These are phyloP conservation scores for Phaffia rhodozyma DNA, from an alignment of 1,284 basidiomycete species.

Conservation along the genomic window DNA sequence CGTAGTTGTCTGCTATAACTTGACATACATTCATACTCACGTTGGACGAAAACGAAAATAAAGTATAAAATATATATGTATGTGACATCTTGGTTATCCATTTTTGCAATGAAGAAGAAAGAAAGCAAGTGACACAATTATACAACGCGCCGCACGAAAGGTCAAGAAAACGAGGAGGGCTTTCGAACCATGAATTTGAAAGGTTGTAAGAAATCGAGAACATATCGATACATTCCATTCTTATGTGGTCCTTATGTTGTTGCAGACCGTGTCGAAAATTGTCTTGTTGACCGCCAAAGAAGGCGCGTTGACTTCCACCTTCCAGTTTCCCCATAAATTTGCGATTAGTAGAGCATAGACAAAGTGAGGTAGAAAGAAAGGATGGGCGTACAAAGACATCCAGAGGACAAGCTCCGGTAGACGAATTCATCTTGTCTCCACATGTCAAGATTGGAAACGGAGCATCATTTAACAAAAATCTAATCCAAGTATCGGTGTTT, in stretches of 20 bases:
- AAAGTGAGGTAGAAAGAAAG: background rate
- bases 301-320: slow-evolving; percentile 4
- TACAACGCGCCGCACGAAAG: too few species aligned
- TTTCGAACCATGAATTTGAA: too few species aligned
- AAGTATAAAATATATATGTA: too few species aligned
- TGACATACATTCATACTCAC: too few species aligned
- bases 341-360: too few species aligned
- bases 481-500: slow-evolving; percentile 24
- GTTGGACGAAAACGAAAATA: too few species aligned
- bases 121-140: too few species aligned
- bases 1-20: too few species aligned
- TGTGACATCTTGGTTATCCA: too few species aligned
- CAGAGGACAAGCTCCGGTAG: slow-evolving; percentile 37
- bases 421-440: slow-evolving; percentile 26
- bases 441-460: slow-evolving; percentile 37
- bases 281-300: slow-evolving; percentile 1
- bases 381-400: slow-evolving; percentile 29
- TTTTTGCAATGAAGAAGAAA: too few species aligned
- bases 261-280: slow-evolving; percentile 9
- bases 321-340: background rate
- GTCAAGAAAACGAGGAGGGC: too few species aligned
- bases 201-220: too few species aligned
- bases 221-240: background rate
- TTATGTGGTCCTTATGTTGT: background rate
- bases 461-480: slow-evolving; percentile 40